A percentile compares a stretch with the other conserved stretches of the same genome.
Conservation (phyloP, 73 alveolate species). For the Tetrahymena elliotti region DNA sequence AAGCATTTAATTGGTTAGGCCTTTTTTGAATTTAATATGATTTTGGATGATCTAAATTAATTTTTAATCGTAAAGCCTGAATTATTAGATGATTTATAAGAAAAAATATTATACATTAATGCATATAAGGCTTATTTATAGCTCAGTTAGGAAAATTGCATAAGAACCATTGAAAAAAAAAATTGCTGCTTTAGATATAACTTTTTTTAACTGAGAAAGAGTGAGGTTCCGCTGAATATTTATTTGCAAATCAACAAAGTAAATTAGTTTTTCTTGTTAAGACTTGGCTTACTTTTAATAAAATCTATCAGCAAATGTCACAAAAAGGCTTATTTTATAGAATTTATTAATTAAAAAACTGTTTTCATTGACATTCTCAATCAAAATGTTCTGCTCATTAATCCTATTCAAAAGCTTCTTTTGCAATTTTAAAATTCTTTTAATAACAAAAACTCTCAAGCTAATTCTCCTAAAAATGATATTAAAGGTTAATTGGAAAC, state of each 20-base stretch:
- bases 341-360: not conserved
- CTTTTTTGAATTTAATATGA: not conserved
- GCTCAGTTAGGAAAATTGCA: not conserved
- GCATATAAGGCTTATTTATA: not conserved
- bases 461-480: not conserved
- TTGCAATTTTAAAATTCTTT: not conserved
- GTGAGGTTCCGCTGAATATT: not conserved
- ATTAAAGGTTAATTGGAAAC: no score
- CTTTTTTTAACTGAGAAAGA: not conserved
- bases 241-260: not conserved
- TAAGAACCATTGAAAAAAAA: not conserved
- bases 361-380: not conserved
- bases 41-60: not conserved
- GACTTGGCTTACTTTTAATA: not conserved
- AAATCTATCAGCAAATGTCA: not conserved
- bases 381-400: not conserved
- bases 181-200: not conserved
- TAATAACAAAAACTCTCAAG: not conserved
- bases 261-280: not conserved
- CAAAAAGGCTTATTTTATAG: not conserved
- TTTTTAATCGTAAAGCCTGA: not conserved
- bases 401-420: not conserved
- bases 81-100: not conserved
- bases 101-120: not conserved
- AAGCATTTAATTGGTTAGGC: not conserved